Evolutionary conservation across 306 rosid species (phyloP), one percentile per base, ranked within the genome.

Genomic region (Trifolium subterraneum): DNA sequence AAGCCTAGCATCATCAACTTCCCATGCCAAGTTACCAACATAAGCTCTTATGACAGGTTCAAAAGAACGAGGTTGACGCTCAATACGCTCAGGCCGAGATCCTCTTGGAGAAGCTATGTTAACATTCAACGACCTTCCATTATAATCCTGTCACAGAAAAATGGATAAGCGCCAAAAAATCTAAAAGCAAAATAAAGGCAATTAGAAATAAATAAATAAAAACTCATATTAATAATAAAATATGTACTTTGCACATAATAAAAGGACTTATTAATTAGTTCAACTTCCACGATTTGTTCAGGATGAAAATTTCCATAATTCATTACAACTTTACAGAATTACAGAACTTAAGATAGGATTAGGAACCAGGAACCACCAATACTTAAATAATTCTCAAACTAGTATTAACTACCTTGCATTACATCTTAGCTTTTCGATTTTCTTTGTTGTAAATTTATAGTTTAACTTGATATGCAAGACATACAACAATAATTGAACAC

Each of bases 21-120:
- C 88, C 99, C 99, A 95, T 63, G 99, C 91, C 73, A 95, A 88
- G 82, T 95, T 95, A 56, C 97, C 97, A 10, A 88, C 99, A 73
- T 92, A 95, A 81, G 86, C 79, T 83, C 90, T 85, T 42, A 72
- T 78, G 59, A 79, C 14, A 3, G 88, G 56, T 60, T 83, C 90
- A 63, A 78, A 90, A 36, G 41, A 0, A 13, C 96, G 88, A 6
- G 97, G 93, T 8, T 87, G 23, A 6, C 91, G 93, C 63, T 90
- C 99, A 19, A 72, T 80, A n/a, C 90, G 93, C 69, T 92, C 98
- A 18, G 79, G 86, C 16, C 83, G 85, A 39, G 90, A 2, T 70
- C 99, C 99, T 83, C 88, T 90, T 2, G 99, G 96, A 64, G 99
- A 81, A 79, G 99, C 98, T 87, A 86, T 90, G 15, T 92, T 95